Percentiles rank a stretch among this genome's conserved stretches.
Evolutionary conservation across 2,329 filamentous ascomycete species (phyloP).

Genomic region (Trichoderma atroviride): DNA sequence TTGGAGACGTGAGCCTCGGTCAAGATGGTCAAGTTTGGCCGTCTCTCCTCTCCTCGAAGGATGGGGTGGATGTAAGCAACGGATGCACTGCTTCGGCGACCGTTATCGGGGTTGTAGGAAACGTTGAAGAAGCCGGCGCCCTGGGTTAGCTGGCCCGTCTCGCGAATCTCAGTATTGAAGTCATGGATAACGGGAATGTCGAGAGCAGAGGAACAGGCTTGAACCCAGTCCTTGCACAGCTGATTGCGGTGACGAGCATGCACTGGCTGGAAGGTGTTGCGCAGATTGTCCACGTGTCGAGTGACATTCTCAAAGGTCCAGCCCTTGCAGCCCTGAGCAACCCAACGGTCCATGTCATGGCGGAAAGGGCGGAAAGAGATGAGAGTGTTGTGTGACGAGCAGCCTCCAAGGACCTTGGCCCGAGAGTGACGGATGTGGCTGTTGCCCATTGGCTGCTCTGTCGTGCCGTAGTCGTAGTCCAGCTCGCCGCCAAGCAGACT

Average conservation of each 20-base stretch:
- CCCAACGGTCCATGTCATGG: constrained; percentile 85
- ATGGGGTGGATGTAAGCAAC: constrained; percentile 94
- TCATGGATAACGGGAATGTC: constrained; percentile 80
- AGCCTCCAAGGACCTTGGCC: constrained; percentile 89
- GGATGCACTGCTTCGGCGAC: constrained; percentile 79
- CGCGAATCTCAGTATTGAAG: constrained; percentile 82
- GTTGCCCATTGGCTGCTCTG: constrained; percentile 89
- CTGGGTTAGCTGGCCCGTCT: constrained; percentile 70
- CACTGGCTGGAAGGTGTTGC: constrained; percentile 88
- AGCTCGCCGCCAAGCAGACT: constrained; percentile 81
- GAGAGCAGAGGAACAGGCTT: constrained; percentile 76
- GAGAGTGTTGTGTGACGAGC: constrained; percentile 90
- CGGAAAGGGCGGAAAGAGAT: constrained; percentile 92
- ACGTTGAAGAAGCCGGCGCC: constrained; percentile 90
- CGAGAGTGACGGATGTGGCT: constrained; percentile 89
- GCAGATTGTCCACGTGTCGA: constrained; percentile 77
- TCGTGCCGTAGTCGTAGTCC: constrained; percentile 89
- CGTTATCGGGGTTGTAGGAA: constrained; percentile 87
- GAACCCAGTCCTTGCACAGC: constrained; percentile 87
- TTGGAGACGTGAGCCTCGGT: constrained; percentile 88
- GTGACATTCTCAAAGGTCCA: constrained; percentile 88
- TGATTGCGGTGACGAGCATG: constrained; percentile 85
- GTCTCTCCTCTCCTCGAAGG: constrained; percentile 77
- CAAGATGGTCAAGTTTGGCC: constrained; percentile 81
- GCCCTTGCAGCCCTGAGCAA: constrained; percentile 76